Evolutionary conservation across 2,329 filamentous ascomycete genomes (phyloP).

Genomic region (Akanthomyces lecanii): DNA sequence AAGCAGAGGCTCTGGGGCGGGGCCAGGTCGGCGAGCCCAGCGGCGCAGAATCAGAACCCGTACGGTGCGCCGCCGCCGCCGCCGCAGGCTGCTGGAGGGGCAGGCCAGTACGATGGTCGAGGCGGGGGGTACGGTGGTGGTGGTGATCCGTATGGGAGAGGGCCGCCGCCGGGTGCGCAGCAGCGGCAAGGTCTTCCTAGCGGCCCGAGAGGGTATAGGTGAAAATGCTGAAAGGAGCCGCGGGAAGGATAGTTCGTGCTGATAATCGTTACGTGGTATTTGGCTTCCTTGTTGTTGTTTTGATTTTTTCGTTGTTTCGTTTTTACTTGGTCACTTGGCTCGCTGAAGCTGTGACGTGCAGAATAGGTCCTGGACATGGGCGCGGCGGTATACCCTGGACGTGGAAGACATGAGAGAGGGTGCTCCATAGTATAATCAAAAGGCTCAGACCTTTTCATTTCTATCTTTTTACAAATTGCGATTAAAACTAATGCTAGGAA

Average conservation of each 20-base stretch:
- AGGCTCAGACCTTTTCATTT: background rate
- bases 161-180: background rate
- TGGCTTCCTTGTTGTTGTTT: slow-evolving; percentile 11
- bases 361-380: background rate
- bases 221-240: slow-evolving; percentile 14
- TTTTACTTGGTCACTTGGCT: background rate
- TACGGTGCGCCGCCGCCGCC: slow-evolving; percentile 41
- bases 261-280: too few species aligned
- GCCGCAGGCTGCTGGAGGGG: background rate
- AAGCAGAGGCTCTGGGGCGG: slow-evolving; percentile 73
- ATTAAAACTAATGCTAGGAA: background rate
- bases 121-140: slow-evolving; percentile 29
- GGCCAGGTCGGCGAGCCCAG: slow-evolving; percentile 51
- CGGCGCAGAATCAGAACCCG: slow-evolving; percentile 34
- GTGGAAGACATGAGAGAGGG: background rate
- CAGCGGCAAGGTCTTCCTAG: slow-evolving; percentile 42
- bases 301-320: background rate
- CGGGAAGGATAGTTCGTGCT: background rate
- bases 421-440: background rate
- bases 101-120: slow-evolving; percentile 26
- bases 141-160: slow-evolving; percentile 9
- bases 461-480: background rate
- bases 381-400: background rate
- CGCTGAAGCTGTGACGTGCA: background rate
- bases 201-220: slow-evolving; percentile 41